Conservation (phyloP, 768 basidiomycete genomes). For the Pleurotus djamor region DNA sequence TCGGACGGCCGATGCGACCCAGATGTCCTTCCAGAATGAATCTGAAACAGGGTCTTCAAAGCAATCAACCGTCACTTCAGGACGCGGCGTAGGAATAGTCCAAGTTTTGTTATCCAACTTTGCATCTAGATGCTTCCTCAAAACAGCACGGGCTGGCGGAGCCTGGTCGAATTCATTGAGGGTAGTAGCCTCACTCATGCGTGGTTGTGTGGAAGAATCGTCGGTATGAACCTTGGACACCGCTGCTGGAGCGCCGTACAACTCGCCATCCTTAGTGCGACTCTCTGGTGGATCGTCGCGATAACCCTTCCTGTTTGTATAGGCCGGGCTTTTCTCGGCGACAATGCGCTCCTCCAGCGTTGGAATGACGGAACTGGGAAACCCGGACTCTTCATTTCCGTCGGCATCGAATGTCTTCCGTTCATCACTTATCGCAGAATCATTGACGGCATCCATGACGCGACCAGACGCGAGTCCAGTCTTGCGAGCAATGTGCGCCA, state of each 20-base stretch:
- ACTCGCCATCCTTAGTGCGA: slow-evolving; percentile 37
- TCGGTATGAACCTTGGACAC: slow-evolving; percentile 39
- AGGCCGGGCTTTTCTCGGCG: slow-evolving; percentile 41
- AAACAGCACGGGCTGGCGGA: slow-evolving; percentile 43
- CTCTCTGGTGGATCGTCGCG: slow-evolving; percentile 20
- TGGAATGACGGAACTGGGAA: slow-evolving; percentile 62
- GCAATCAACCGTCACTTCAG: slow-evolving; percentile 67
- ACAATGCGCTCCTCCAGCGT: slow-evolving; percentile 69
- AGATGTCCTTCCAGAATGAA: slow-evolving; percentile 86
- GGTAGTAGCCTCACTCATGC: slow-evolving; percentile 36
- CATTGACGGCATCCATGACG: slow-evolving; percentile 36
- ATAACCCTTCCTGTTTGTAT: slow-evolving; percentile 21
- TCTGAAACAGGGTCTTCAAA: slow-evolving; percentile 91
- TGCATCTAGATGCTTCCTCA: slow-evolving; percentile 51
- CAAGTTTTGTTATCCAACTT: slow-evolving; percentile 55
- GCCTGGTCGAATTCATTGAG: slow-evolving; percentile 46
- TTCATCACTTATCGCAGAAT: slow-evolving; percentile 42
- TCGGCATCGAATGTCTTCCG: slow-evolving; percentile 50
- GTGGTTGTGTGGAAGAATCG: slow-evolving; percentile 45
- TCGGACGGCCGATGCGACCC: slow-evolving; percentile 83
- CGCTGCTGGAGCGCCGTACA: slow-evolving; percentile 57
- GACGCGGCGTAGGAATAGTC: slow-evolving; percentile 66
- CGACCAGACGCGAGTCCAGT: slow-evolving; percentile 38
- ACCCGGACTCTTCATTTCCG: slow-evolving; percentile 50
- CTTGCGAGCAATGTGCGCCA: slow-evolving; percentile 36